Conservation (phyloP, 345 rosid species). For the Angophora floribunda region DNA sequence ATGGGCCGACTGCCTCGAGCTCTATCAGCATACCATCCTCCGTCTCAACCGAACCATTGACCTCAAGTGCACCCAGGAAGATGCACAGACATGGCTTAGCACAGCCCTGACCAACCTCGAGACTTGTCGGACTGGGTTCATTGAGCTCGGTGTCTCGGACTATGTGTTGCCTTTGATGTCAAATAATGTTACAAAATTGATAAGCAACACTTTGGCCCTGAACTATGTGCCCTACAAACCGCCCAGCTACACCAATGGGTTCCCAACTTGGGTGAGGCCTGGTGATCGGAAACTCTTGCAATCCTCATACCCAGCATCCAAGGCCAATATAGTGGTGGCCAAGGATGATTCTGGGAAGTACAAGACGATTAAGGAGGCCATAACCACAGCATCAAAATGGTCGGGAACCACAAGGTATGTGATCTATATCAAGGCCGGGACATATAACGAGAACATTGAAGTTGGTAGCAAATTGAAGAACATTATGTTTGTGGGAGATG, state of each 20-base stretch:
- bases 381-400: conserved; percentile 42
- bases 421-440: conserved; percentile 69
- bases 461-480: conserved; percentile 32
- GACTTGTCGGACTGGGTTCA: conserved; percentile 62
- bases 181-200: conserved; percentile 61
- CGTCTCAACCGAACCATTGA: conserved; percentile 50
- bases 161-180: conserved; percentile 54
- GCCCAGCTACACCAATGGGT: conserved; percentile 36
- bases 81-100: conserved; percentile 89
- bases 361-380: conserved; percentile 56
- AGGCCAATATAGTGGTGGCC: conserved; percentile 65
- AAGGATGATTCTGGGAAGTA: conserved; percentile 78
- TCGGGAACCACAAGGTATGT: conserved; percentile 56
- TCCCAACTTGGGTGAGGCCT: conserved; percentile 68
- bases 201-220: conserved; percentile 62
- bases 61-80: conserved; percentile 48
- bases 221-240: conserved; percentile 43
- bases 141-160: conserved; percentile 59
- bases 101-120: conserved; percentile 78
- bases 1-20: conserved; percentile 73
- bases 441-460: conserved; percentile 57
- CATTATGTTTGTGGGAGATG: conserved; percentile 85
- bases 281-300: conserved; percentile 79
- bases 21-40: conserved; percentile 39
- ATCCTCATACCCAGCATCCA: conserved; percentile 22